Evolutionary conservation across 2,329 filamentous ascomycete species (phyloP), one percentile per base, ranked within the genome.

Genomic region (Xylaria sp.): DNA sequence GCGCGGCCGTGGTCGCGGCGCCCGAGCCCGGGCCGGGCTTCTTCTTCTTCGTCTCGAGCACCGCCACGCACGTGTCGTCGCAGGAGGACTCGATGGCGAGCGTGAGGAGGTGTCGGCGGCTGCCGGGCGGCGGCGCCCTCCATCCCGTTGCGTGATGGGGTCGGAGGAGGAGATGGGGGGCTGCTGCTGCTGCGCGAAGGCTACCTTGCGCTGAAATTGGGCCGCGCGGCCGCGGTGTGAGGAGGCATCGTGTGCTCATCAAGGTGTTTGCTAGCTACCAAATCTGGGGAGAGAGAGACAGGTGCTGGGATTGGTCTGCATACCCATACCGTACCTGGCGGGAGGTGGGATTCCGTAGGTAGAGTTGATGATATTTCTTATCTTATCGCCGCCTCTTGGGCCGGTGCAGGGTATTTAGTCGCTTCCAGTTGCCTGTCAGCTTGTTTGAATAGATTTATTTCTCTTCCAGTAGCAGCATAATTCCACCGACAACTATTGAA

Each of bases 21-120:
- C 63, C 65, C 7, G 41, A 46, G 6, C 51, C 13, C 46, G 61
- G n/a, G n/a, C n/a, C n/a, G n/a, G n/a, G n/a, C n/a, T n/a, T n/a
- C n/a, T n/a, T n/a, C n/a, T n/a, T 59, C 24, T 72, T 65, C 63
- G 85, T 87, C 49, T 90, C 84, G 38, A 97, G 79, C 44, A 97
- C 74, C 24, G 93, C 89, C 18, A 97, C 92, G 53, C 89, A 92
- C 1, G 92, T 96, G 76, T 97, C 93, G 74, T 97, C 93, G 79
- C 93, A 94, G 2, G 89, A 92, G 8, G 88, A 89, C 71, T 94
- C 90, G 67, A 94, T 92, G 48, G 89, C 89, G 44, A 93, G 81
- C 4, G 82, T 85, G 17, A 82, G 68, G 52, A 84, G 76, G 39
- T 34, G 29, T 7, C 29, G 29, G 9, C 29, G 29, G 29, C 8